A percentile compares a stretch with the other conserved stretches of the same genome.
Evolutionary conservation across 768 basidiomycete genomes (phyloP).

Genomic region (Phylloporus arenicola): DNA sequence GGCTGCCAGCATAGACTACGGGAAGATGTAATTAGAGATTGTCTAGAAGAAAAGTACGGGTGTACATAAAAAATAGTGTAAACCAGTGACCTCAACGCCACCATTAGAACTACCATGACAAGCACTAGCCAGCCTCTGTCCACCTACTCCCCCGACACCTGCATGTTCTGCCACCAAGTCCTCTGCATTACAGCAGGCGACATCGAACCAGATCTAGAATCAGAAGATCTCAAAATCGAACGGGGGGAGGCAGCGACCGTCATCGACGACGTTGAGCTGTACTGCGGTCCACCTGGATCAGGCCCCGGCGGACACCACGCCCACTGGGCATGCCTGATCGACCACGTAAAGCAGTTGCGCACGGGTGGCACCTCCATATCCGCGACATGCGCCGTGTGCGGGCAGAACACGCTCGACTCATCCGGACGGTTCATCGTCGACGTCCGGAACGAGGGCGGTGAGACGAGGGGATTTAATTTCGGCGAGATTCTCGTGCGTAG

Average conservation of each 20-base stretch:
- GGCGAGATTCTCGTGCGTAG: constrained; percentile 23
- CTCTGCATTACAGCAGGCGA: constrained; percentile 10
- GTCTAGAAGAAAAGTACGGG: not conserved
- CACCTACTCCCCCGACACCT: constrained; percentile 19
- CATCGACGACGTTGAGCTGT: constrained; percentile 22
- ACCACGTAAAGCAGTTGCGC: constrained; percentile 8
- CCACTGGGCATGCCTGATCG: constrained; percentile 26
- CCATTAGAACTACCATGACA: not conserved
- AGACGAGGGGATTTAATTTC: constrained; percentile 23
- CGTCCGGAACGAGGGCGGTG: constrained; percentile 24
- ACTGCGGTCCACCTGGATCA: constrained; percentile 18
- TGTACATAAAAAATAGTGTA: not conserved
- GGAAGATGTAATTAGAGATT: not conserved
- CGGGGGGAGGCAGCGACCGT: constrained; percentile 5
- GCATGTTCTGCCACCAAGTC: constrained; percentile 20
- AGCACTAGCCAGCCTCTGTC: constrained; percentile 3
- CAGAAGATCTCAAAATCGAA: not conserved
- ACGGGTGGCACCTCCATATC: not conserved
- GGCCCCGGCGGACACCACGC: constrained; percentile 21
- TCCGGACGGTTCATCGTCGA: constrained; percentile 21
- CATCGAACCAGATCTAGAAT: constrained; percentile 4
- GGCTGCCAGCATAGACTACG: constrained; percentile 45
- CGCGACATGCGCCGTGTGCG: constrained; percentile 14
- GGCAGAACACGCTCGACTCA: constrained; percentile 11
- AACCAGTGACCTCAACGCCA: not conserved